Evolutionary conservation across 2,329 filamentous ascomycete species (phyloP), one percentile per base, ranked within the genome.

Genomic region (Aspergillus fischeri): DNA sequence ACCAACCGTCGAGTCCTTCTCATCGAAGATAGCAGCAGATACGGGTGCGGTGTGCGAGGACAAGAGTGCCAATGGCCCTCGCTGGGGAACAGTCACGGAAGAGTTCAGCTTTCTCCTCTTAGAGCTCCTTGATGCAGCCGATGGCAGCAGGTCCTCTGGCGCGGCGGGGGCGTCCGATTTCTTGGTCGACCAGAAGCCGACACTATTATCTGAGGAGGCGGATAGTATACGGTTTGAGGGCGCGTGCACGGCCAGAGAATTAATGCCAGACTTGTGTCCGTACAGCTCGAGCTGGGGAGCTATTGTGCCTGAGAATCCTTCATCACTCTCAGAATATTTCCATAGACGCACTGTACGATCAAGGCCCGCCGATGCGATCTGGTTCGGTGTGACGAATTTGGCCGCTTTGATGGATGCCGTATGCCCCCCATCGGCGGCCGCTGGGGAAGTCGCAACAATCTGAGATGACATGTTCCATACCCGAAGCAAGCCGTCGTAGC

Each of bases 401-500:
- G 89, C 91, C n/a, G 87, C 81, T 73, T 93, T 95, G 69, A 93
- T 81, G 59, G 89, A 86, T 45, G 88, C 85, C 9, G 83, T 85
- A 76, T 96, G 91, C 9, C 91, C 89, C 51, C 89, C 88, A 38
- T 84, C 82, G 58, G 81, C 81, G 7, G 82, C 81, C 3, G 85
- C 81, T 1, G 86, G 78, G 1, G 91, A 93, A 0, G 88, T 90
- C 3, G 91, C 90, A 56, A 96, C 80, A n/a, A 89, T 80, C 60
- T 94, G 83, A n/a, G 91, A 91, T 0, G 91, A 92, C 62, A 87
- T 87, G 67, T 94, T 90, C 93, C 94, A 99, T 62, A 97, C 82
- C 63, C 92, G 83, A 55, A 97, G 77, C 17, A 96, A 77, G 8
- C 93, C 93, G 73, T 99, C 94, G 71, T 96, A 97, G 50, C 91